Base-by-base conservation (phyloP, 2,329 filamentous ascomycete species). In the Incumbomyces lentus region DNA sequence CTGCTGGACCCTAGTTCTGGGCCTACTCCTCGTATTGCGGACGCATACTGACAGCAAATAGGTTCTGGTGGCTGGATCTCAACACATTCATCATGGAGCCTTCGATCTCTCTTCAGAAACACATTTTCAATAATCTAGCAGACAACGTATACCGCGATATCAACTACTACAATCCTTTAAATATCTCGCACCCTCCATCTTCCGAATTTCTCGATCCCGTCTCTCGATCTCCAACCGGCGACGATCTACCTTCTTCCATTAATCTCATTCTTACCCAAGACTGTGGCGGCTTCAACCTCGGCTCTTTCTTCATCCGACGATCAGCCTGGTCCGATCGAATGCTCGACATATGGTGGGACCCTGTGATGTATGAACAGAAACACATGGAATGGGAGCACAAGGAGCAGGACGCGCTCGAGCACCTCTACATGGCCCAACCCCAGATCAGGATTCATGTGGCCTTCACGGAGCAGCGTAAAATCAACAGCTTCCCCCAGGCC, bases 351-450 rank as follows among this genome's bases (percentile, higher is more conserved):
- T 98, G 92, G 92, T 98, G 92, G 92, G 92, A 98, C 60, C 92
- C 92, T 0, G 89, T 96, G 26, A 80, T 84, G 48, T 98, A 98
- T 64, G 92, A 98, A 68, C 92, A 98, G 68, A 93, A 88, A 63
- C 92, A 98, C 64, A 95, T 95, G 89, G 79, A 92, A 52, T 98
- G 92, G 92, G 89, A 92, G 60, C 92, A 98, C 72, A 96, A 96
- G 64, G 92, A 98, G 65, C 92, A 98, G 67, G 89, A 96, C 61
- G 87, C 89, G 1, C 70, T 98, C 35, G 89, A 95, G 68, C 84
- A 94, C 67, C 74, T 98, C 52, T 98, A 98, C 68, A 77, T 74
- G 48, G 84, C 83, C 46, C 90, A 96, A 62, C 86, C 92, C 1
- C 98, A 92, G 89, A 80, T 96, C 45, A 81, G 92, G 49, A 81